phyloP scores from a whole-genome alignment of 1,284 basidiomycete species.

The Lignosus rhinocerotis region DNA sequence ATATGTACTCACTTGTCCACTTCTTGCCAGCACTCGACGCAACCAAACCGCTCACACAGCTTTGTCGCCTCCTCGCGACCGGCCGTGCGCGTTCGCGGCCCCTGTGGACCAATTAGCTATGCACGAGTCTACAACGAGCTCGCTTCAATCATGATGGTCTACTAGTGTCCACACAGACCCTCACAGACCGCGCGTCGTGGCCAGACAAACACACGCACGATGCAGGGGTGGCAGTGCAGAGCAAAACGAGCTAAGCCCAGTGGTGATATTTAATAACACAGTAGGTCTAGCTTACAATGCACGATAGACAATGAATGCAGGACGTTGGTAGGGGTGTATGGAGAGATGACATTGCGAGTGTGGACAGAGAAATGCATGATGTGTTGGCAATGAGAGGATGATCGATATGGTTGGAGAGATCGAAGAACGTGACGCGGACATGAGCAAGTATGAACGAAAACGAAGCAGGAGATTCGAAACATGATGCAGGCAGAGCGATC shows the following conservation, averaged over 20 bases:
- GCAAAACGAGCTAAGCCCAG: constrained; percentile 8
- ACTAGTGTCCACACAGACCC: no score
- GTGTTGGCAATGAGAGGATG: constrained; percentile 27
- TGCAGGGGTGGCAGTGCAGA: neutral
- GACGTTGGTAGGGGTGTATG: constrained; percentile 6
- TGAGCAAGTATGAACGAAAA: constrained; percentile 35
- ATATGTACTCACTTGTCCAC: no score
- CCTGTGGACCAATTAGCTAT: no score
- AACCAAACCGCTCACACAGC: neutral
- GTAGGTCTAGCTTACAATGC: constrained; percentile 47
- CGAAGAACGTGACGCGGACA: constrained; percentile 27
- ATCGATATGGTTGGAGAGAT: constrained; percentile 21
- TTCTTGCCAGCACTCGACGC: no score
- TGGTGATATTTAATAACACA: constrained; percentile 30
- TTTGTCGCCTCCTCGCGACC: neutral
- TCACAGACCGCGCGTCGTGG: no score
- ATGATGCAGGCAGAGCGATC: constrained; percentile 31
- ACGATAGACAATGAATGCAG: constrained; percentile 25
- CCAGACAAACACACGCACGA: neutral
- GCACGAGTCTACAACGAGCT: no score
- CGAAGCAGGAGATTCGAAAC: constrained; percentile 29
- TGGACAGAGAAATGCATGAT: constrained; percentile 38
- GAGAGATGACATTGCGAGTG: constrained; percentile 24
- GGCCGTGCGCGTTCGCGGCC: neutral
- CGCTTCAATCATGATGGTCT: no score